These are phyloP conservation scores for Eurotiales sp. DNA, from an alignment of 2,329 filamentous ascomycete genomes.

Conservation along the genomic window DNA sequence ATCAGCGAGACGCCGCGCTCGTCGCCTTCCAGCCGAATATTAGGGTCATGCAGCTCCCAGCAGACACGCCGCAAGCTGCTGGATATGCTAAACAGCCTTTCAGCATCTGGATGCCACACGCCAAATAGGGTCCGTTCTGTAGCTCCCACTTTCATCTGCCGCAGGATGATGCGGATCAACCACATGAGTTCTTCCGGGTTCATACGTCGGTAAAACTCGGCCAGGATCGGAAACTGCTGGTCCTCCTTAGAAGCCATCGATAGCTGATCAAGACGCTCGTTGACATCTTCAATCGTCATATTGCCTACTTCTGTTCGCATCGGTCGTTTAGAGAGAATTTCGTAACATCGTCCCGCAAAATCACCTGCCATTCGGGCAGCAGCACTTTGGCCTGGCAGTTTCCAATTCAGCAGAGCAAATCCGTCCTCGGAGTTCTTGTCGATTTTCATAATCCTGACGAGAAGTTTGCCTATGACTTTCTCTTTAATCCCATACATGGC, in stretches of 20 bases:
- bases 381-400: constrained; percentile 68
- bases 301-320: constrained; percentile 69
- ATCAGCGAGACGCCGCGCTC: constrained; percentile 74
- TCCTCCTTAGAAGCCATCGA: constrained; percentile 72
- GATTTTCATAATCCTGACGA: constrained; percentile 92
- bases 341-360: constrained; percentile 84
- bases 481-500: constrained; percentile 95
- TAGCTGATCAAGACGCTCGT: constrained; percentile 75
- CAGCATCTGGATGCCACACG: constrained; percentile 74
- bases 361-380: constrained; percentile 73
- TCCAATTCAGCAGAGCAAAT: constrained; percentile 84
- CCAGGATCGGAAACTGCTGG: constrained; percentile 77
- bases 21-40: constrained; percentile 68
- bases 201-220: constrained; percentile 84
- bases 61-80: constrained; percentile 87
- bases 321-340: constrained; percentile 78
- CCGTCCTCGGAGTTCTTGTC: constrained; percentile 87
- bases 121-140: constrained; percentile 87
- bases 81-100: constrained; percentile 80
- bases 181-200: constrained; percentile 90
- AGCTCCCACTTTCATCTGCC: constrained; percentile 70
- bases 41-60: constrained; percentile 81
- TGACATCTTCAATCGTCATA: constrained; percentile 87
- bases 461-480: constrained; percentile 78
- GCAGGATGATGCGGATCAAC: constrained; percentile 89